Evolutionary conservation across 2,329 filamentous ascomycete species (phyloP), one percentile per base, ranked within the genome.

Genomic region (Botrytis paeoniae): DNA sequence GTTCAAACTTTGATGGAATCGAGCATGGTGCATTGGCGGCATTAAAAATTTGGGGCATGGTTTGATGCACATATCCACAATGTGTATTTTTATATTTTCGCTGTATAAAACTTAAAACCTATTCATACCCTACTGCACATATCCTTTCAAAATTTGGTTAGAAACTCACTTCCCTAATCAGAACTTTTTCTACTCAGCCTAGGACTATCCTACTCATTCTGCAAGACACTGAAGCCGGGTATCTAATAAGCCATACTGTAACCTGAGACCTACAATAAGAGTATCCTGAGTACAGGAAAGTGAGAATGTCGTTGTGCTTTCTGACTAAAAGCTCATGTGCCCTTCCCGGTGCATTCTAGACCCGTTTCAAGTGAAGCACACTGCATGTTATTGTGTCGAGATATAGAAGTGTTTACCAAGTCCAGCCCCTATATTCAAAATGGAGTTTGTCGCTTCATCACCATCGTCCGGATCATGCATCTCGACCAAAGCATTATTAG

Each of bases 361-460:
- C 5, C 43, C 37, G 69, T 65, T 66, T 71, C 69, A 66, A 71
- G 69, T 71, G 69, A 59, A 71, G 69, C 61, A 43, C 51, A 54
- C 32, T 43, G 12, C 45, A 66, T 43, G 39, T 37, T 57, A 32
- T 54, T 43, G 51, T 39, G 41, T 68, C 32, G 35, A 51, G 59
- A 54, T 18, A 68, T 54, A 10, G 9, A 32, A 63, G 35, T 37
- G 25, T 43, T 61, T 43, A 16, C 51, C 16, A 37, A 41, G 65
- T 16, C 51, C 29, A 18, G n/a, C n/a, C 29, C 39, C 39, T 37
- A n/a, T 62, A 8, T 45, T 22, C 16, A 35, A 29, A 69, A 69
- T 18, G 48, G 37, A 57, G 48, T 57, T 69, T 37, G n/a, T 32
- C 35, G 37, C 65, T 57, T 22, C 43, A 20, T 39, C 25, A 8